phyloP scores from a whole-genome alignment of 1,284 basidiomycete genomes.

The Hemileccinum hortonii region DNA sequence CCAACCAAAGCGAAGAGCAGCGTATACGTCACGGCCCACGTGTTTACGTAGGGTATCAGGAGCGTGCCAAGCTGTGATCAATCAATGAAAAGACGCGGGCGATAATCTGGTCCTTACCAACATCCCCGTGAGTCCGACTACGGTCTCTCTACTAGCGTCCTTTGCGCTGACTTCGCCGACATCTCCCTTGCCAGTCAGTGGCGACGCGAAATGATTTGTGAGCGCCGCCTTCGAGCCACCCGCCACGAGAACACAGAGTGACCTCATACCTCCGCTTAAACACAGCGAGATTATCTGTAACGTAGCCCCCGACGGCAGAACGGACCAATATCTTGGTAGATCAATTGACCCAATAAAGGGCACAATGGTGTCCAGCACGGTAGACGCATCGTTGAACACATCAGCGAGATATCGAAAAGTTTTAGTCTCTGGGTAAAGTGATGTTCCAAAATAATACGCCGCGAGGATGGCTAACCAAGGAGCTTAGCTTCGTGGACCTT shows the following conservation, averaged over 20 bases:
- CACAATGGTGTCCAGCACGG: slow-evolving; percentile 59
- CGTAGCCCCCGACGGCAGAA: slow-evolving; percentile 30
- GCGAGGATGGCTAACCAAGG: slow-evolving; percentile 52
- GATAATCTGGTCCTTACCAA: slow-evolving; percentile 43
- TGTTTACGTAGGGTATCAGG: slow-evolving; percentile 55
- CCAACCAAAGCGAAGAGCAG: slow-evolving; percentile 51
- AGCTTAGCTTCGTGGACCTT: background rate
- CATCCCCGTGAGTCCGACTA: slow-evolving; percentile 64
- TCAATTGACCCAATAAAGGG: slow-evolving; percentile 47
- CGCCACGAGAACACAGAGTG: slow-evolving; percentile 59
- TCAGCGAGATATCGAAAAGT: slow-evolving; percentile 71
- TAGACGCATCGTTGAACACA: slow-evolving; percentile 58
- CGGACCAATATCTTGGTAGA: slow-evolving; percentile 17
- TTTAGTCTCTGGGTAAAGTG: slow-evolving; percentile 67
- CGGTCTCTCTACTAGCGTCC: slow-evolving; percentile 68
- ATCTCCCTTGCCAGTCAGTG: slow-evolving; percentile 49
- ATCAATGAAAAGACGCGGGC: slow-evolving; percentile 5
- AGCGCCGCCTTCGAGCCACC: slow-evolving; percentile 69
- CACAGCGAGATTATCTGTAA: slow-evolving; percentile 53
- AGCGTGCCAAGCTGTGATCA: slow-evolving; percentile 52
- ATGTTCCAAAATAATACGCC: slow-evolving; percentile 61
- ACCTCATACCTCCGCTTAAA: slow-evolving; percentile 53
- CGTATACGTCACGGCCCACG: slow-evolving; percentile 47
- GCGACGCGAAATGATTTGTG: slow-evolving; percentile 63
- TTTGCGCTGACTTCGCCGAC: slow-evolving; percentile 71